phyloP scores from a whole-genome alignment of 1,139 yeast genomes.

The Lodderomyces beijingensis region DNA sequence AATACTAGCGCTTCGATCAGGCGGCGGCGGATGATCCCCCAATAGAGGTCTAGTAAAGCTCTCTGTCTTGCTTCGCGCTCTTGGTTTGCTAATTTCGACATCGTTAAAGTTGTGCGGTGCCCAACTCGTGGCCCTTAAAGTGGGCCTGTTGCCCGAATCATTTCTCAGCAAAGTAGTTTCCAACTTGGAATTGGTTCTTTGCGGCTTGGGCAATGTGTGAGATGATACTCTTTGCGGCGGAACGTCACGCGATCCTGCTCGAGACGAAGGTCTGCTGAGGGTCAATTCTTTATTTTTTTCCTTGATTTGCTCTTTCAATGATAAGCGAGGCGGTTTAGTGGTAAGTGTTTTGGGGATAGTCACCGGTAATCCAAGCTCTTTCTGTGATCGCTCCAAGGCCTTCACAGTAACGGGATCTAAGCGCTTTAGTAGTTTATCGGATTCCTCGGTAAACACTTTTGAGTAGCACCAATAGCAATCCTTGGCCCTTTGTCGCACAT shows the following conservation, averaged over 20 bases:
- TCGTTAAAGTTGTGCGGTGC: constrained; percentile 5
- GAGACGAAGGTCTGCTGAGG: constrained; percentile 23
- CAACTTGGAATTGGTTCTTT: constrained; percentile 2
- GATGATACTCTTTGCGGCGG: not conserved
- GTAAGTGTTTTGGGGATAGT: constrained; percentile 7
- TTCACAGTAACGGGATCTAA: constrained; percentile 35
- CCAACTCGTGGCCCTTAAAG: constrained; percentile 10
- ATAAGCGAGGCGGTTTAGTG: constrained; percentile 18
- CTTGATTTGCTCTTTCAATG: constrained; percentile 31
- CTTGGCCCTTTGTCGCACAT: constrained; percentile 74
- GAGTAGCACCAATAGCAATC: constrained; percentile 69
- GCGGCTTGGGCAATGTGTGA: constrained; percentile 8
- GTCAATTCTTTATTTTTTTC: constrained; percentile 32
- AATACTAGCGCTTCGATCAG: not conserved
- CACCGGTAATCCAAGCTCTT: constrained; percentile 25
- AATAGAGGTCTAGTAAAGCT: constrained; percentile 5
- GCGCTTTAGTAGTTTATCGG: constrained; percentile 49
- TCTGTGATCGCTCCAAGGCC: constrained; percentile 41
- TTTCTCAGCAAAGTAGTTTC: constrained; percentile 4
- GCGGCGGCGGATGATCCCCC: not conserved
- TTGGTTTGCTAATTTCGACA: not conserved
- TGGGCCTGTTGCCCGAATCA: constrained; percentile 2
- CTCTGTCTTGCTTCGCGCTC: constrained; percentile 11
- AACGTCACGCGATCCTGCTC: constrained; percentile 10
- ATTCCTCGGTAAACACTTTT: constrained; percentile 43